These are phyloP conservation scores for Osmozyma mogii DNA, from an alignment of 805 yeast species.

Conservation along the genomic window DNA sequence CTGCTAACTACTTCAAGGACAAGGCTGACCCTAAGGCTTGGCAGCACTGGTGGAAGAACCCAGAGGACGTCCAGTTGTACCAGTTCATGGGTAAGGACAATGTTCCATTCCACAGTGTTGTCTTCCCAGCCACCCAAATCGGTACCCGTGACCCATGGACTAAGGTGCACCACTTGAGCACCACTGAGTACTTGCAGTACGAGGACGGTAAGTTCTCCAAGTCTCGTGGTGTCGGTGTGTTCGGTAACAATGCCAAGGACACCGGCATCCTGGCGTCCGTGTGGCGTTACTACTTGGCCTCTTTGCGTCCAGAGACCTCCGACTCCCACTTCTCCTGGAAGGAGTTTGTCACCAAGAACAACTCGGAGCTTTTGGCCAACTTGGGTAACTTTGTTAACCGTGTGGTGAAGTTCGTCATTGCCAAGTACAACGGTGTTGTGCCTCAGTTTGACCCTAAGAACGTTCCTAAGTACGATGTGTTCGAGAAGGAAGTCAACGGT, in stretches of 20 bases:
- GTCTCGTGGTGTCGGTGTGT: conserved; percentile 96
- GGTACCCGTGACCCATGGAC: conserved; percentile 92
- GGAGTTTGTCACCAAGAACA: conserved; percentile 90
- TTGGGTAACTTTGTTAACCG: conserved; percentile 96
- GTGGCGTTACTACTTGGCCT: conserved; percentile 94
- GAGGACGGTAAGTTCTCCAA: conserved; percentile 98
- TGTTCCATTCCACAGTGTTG: conserved; percentile 97
- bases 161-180: conserved; percentile 78
- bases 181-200: conserved; percentile 95
- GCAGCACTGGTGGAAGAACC: conserved; percentile 91
- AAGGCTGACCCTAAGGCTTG: conserved; percentile 50
- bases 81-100: conserved; percentile 99
- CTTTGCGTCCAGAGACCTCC: conserved; percentile 89
- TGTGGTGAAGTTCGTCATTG: conserved; percentile 78
- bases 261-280: conserved; percentile 88
- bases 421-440: conserved; percentile 87
- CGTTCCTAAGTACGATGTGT: conserved; percentile 38
- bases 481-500: conserved; percentile 50
- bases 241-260: conserved; percentile 94
- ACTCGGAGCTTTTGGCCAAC: conserved; percentile 89
- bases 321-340: conserved; percentile 98
- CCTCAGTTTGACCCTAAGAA: conserved; percentile 53
- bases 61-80: conserved; percentile 79
- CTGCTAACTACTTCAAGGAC: conserved; percentile 68
- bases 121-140: conserved; percentile 87